phyloP scores from a whole-genome alignment of 2,329 filamentous ascomycete genomes.

The Dactylellina sp. region DNA sequence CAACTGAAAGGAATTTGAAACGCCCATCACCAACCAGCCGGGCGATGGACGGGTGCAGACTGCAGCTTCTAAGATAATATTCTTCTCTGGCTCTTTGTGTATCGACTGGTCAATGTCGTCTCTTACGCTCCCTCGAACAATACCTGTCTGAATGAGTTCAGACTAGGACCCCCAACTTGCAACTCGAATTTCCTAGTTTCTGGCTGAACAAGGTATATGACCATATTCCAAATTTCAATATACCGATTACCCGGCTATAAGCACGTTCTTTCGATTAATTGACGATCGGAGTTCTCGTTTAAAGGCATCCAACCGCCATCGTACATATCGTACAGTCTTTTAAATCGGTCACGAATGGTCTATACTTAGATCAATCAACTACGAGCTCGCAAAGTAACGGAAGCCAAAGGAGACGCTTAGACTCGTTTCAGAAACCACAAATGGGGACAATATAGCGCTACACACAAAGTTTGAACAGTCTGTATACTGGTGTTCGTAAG shows the following conservation, averaged over 20 bases:
- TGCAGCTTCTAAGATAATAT: not conserved
- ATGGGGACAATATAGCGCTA: not conserved
- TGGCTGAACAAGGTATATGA: not conserved
- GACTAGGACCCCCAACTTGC: not conserved
- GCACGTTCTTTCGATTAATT: not conserved
- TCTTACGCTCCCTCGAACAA: not conserved
- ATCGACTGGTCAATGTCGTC: not conserved
- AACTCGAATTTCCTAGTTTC: not conserved
- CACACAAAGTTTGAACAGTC: not conserved
- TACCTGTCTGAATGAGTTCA: too few relatives aligned
- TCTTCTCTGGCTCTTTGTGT: not conserved
- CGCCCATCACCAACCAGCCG: slow-evolving; percentile 15
- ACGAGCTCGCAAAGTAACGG: not conserved
- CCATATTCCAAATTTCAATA: not conserved
- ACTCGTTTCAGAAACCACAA: not conserved
- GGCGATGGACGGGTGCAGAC: not conserved
- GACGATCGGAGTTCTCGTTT: not conserved
- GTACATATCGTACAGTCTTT: too few relatives aligned
- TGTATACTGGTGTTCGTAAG: too few relatives aligned
- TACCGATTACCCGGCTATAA: not conserved
- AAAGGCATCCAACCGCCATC: too few relatives aligned
- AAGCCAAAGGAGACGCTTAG: not conserved
- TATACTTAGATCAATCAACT: too few relatives aligned
- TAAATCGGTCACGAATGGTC: too few relatives aligned
- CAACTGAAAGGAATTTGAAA: slow-evolving; percentile 55